Base-by-base conservation (phyloP, 305 asterid species). In the Solanum aculeatissimum region DNA sequence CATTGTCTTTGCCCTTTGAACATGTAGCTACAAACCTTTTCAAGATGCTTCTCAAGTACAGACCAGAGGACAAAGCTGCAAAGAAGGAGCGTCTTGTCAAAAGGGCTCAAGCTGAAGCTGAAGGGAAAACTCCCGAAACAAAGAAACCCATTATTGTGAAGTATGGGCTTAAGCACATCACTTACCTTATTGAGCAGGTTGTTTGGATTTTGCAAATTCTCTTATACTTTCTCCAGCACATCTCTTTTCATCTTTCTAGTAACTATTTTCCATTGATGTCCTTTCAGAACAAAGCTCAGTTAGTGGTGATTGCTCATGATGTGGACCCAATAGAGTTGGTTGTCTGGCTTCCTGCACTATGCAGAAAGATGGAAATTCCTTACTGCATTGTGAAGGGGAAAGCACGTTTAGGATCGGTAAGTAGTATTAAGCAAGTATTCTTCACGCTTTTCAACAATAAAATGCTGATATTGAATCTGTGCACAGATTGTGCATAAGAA, bases 101-200 rank as follows among this genome's bases (percentile, higher is more conserved):
- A n/a, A n/a, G 97, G 83, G 97, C 97, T 78, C 95, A 91, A 77
- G 95, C 95, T 70, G 97, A 93, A 87, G 86, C 92, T 4, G 97
- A 92, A 27, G 97, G 97, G 4, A 93, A 93, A 68, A 86, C 93
- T 27, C 91, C 92, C 0, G 96, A 93, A 38, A 2, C 70, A 10
- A 93, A 93, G 89, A 93, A 92, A 70, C 97, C 97, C 12, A 93
- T 92, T 15, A 90, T 92, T n/a, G 96, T 94, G 38, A 94, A 94
- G 58, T 94, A 92, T 62, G 97, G 97, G 16, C 93, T 94, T 19
- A 94, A 94, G 86, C 97, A 94, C 53, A 92, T 92, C 58, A 94
- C 97, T n/a, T 94, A 92, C 68, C 91, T 94, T 74, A 92, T 94
- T 45, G 97, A 94, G 58, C 97, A 58, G 65, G 65, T 57, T 57